phyloP scores from a whole-genome alignment of 768 basidiomycete species.

The Saitozyma sp. region DNA sequence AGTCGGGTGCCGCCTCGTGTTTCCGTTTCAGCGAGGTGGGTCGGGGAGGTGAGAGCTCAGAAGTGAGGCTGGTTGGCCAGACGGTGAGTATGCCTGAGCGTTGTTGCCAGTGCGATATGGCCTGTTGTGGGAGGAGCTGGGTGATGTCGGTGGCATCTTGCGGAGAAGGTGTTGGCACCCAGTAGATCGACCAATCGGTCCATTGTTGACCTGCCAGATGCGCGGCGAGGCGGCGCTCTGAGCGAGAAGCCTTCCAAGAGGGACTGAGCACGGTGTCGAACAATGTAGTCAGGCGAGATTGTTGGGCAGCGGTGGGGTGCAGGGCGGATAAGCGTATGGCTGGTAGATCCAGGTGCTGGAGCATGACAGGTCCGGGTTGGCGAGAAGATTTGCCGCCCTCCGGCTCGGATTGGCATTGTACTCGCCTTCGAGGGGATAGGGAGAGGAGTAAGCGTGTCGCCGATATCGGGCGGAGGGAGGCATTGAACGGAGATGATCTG shows the following conservation, averaged over 20 bases:
- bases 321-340: too few relatives aligned
- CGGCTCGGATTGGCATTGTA: not conserved
- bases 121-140: not conserved
- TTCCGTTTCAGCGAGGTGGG: not conserved
- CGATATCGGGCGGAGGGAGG: not conserved
- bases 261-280: slow-evolving; percentile 6
- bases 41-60: not conserved
- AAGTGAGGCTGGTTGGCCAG: slow-evolving; percentile 20
- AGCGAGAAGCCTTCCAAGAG: slow-evolving; percentile 1
- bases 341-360: too few relatives aligned
- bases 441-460: not conserved
- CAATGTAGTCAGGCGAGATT: too few relatives aligned
- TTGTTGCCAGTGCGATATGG: slow-evolving; percentile 1
- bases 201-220: slow-evolving; percentile 4
- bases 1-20: not conserved
- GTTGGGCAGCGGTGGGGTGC: too few relatives aligned
- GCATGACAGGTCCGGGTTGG: too few relatives aligned
- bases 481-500: not conserved
- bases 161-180: slow-evolving; percentile 9
- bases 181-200: slow-evolving; percentile 14
- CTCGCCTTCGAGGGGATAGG: not conserved
- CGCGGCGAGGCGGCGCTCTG: not conserved
- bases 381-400: not conserved
- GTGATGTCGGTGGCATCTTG: not conserved
- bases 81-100: slow-evolving; percentile 16